Evolutionary conservation across 176 grass and related monocot species (phyloP).

Genomic region (Triticum urartu): DNA sequence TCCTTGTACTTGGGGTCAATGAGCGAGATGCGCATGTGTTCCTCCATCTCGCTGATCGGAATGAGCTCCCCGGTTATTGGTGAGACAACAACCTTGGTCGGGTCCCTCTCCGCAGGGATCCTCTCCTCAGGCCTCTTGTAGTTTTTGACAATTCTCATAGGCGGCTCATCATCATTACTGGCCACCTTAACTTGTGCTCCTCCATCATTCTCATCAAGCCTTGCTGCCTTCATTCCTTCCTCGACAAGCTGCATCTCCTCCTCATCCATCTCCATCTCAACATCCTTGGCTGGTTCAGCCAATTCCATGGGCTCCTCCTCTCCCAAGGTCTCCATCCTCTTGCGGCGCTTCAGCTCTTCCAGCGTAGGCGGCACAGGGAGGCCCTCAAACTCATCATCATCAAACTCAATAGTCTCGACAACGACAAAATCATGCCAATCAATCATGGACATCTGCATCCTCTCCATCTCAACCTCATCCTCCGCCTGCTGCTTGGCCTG

Average conservation of each 20-base stretch:
- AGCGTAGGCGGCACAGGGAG: constrained; percentile 70
- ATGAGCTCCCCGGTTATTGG: constrained; percentile 94
- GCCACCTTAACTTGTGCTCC: constrained; percentile 35
- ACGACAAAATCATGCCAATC: constrained; percentile 98
- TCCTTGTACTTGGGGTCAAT: constrained; percentile 99
- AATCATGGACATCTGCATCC: constrained; percentile 90
- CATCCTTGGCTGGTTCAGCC: constrained; percentile 66
- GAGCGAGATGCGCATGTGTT: constrained; percentile 98
- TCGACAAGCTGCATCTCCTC: constrained; percentile 93
- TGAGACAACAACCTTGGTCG: constrained; percentile 90
- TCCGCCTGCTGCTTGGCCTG: constrained; percentile 86
- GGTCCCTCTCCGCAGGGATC: constrained; percentile 62
- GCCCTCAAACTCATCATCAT: constrained; percentile 75
- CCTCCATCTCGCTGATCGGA: constrained; percentile 96
- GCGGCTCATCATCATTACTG: constrained; percentile 69
- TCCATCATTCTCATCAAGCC: constrained; percentile 55
- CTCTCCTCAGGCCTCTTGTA: constrained; percentile 93
- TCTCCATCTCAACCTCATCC: constrained; percentile 91
- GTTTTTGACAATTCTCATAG: constrained; percentile 98
- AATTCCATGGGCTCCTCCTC: constrained; percentile 52
- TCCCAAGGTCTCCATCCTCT: constrained; percentile 67
- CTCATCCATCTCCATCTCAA: constrained; percentile 92
- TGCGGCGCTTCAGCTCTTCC: constrained; percentile 82
- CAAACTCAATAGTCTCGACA: constrained; percentile 92
- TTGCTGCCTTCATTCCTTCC: constrained; percentile 82